These are phyloP conservation scores for Solanum chiquidenum DNA, from an alignment of 257 asterid species.

Conservation along the genomic window DNA sequence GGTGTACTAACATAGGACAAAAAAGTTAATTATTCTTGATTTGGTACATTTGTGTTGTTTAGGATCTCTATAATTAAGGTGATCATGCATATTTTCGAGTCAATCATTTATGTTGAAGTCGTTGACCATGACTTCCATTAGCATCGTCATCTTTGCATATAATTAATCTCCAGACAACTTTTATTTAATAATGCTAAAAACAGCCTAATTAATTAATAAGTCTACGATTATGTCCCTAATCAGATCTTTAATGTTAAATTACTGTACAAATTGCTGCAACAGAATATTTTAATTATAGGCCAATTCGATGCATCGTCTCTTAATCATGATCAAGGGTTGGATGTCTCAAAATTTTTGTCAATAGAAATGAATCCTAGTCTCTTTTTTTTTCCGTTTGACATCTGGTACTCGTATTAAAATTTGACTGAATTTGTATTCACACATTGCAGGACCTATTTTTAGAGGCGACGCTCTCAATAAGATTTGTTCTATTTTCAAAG, in stretches of 20 bases:
- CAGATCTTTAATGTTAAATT: not conserved
- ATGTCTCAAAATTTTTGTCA: not conserved
- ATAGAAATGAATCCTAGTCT: not conserved
- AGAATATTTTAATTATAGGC: not conserved
- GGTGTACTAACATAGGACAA: not conserved
- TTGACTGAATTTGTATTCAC: not conserved
- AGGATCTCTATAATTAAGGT: not conserved
- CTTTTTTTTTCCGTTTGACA: not conserved
- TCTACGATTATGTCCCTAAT: not conserved
- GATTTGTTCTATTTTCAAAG: not conserved
- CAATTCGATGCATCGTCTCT: not conserved
- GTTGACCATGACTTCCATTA: not conserved
- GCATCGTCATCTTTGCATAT: not conserved
- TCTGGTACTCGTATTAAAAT: not conserved
- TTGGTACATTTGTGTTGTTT: not conserved
- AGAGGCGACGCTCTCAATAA: fast-evolving
- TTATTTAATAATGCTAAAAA: not conserved
- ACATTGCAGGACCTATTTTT: not conserved
- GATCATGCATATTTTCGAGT: not conserved
- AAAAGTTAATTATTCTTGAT: not conserved
- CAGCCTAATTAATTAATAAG: not conserved
- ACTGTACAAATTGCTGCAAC: not conserved
- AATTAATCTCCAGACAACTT: not conserved
- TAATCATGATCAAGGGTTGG: not conserved
- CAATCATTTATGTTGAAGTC: not conserved